Evolutionary conservation across 1,284 basidiomycete species (phyloP).

Genomic region (Trametes pubescens): DNA sequence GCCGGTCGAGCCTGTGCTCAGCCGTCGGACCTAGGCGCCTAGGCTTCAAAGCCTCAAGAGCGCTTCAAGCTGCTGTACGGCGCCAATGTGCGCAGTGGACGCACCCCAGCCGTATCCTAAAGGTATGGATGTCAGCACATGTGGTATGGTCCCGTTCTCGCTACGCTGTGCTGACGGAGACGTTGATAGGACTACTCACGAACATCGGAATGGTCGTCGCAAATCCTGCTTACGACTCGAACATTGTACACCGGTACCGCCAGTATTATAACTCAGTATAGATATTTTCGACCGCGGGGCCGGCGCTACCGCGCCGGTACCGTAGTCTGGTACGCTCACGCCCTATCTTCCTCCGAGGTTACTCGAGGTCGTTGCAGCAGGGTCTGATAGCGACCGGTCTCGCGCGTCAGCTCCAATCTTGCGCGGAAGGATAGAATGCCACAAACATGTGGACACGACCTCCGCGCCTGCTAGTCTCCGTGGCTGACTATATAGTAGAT

Average conservation of each 20-base stretch:
- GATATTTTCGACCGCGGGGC: slow-evolving; percentile 47
- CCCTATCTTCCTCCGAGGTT: too few relatives aligned
- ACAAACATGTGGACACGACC: slow-evolving; percentile 34
- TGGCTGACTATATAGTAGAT: too few relatives aligned
- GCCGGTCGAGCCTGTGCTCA: slow-evolving; percentile 46
- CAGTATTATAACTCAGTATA: too few relatives aligned
- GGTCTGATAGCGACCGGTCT: slow-evolving; percentile 53
- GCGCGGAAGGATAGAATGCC: slow-evolving; percentile 31
- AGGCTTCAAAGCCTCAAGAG: too few relatives aligned
- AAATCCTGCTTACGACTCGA: slow-evolving; percentile 52
- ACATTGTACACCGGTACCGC: too few relatives aligned
- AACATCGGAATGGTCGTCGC: slow-evolving; percentile 54
- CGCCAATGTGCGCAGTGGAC: slow-evolving; percentile 45
- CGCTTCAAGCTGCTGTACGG: slow-evolving; percentile 50
- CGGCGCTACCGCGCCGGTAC: slow-evolving; percentile 56
- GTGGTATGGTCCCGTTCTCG: neutral
- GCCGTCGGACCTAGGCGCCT: slow-evolving; percentile 51
- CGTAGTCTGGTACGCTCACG: slow-evolving; percentile 44
- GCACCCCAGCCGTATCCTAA: slow-evolving; percentile 52
- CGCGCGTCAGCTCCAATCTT: slow-evolving; percentile 47
- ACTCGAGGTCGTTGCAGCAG: slow-evolving; percentile 41
- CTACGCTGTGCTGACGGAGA: neutral
- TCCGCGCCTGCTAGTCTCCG: too few relatives aligned
- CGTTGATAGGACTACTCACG: slow-evolving; percentile 48
- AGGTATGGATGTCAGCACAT: slow-evolving; percentile 39